Percentiles rank a stretch among this genome's conserved stretches.
phyloP scores from a whole-genome alignment of 306 rosid species.

The Quercus robur region DNA sequence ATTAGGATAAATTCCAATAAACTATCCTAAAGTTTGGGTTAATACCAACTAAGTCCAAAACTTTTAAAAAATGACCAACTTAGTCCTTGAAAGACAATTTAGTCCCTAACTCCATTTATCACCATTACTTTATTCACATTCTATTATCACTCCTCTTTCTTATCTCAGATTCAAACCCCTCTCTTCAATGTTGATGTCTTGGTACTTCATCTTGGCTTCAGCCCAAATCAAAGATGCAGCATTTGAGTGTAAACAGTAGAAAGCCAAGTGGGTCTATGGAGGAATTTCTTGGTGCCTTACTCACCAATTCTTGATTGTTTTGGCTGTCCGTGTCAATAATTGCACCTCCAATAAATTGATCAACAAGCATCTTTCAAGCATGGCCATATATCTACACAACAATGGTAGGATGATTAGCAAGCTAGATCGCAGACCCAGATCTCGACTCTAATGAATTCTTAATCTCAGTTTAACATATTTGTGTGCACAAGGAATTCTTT shows the following conservation, averaged over 20 bases:
- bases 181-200: conserved; percentile 38
- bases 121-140: too few relatives aligned
- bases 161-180: too few relatives aligned
- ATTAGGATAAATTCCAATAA: too few relatives aligned
- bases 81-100: too few relatives aligned
- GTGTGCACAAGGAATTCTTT: neutral
- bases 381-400: conserved; percentile 67
- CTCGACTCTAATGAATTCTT: neutral
- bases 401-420: conserved; percentile 19
- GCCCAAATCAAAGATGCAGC: neutral
- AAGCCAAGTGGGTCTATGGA: too few relatives aligned
- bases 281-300: conserved; percentile 1
- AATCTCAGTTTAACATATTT: neutral
- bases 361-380: conserved; percentile 97
- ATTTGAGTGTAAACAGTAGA: too few relatives aligned
- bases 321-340: conserved; percentile 62
- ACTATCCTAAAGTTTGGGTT: too few relatives aligned
- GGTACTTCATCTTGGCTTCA: neutral
- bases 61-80: too few relatives aligned
- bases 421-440: conserved; percentile 8
- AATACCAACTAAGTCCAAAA: too few relatives aligned
- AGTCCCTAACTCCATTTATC: too few relatives aligned
- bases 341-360: conserved; percentile 78
- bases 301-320: conserved; percentile 55
- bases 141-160: too few relatives aligned